Conservation (phyloP, 139 green algal species). For the Closterium sp. region DNA sequence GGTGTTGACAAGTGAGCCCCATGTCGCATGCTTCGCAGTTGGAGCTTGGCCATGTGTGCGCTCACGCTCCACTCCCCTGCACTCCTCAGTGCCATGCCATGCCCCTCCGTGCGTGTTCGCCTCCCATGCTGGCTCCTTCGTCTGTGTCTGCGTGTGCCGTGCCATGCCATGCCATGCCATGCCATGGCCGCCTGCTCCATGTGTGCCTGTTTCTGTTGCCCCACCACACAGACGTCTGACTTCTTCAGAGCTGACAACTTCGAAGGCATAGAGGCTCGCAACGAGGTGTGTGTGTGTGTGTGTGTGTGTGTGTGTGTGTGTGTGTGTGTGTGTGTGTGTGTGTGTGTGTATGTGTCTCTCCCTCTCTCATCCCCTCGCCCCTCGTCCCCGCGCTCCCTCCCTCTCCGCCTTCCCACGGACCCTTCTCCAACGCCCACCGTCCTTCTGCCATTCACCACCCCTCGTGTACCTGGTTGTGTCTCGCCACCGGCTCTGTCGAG, state of each 20-base stretch:
- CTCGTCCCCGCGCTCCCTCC: no score
- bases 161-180: neutral
- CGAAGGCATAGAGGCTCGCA: conserved; percentile 67
- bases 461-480: no score
- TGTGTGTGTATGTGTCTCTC: no score
- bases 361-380: conserved; percentile 49
- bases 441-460: no score
- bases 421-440: no score
- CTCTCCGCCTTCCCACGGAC: no score
- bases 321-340: neutral
- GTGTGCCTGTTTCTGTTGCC: neutral
- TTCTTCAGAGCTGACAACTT: conserved; percentile 44
- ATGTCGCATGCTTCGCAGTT: no score
- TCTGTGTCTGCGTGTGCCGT: neutral
- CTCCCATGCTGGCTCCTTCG: no score
- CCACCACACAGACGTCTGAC: conserved; percentile 22
- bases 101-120: neutral
- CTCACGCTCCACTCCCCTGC: neutral
- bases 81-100: neutral
- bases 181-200: neutral
- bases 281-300: conserved; percentile 58
- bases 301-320: neutral
- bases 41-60: neutral
- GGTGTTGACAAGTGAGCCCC: no score
- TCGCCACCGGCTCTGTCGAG: no score